Conservation (phyloP, 2,329 filamentous ascomycete genomes). For the Chalaropsis ovoidea region DNA sequence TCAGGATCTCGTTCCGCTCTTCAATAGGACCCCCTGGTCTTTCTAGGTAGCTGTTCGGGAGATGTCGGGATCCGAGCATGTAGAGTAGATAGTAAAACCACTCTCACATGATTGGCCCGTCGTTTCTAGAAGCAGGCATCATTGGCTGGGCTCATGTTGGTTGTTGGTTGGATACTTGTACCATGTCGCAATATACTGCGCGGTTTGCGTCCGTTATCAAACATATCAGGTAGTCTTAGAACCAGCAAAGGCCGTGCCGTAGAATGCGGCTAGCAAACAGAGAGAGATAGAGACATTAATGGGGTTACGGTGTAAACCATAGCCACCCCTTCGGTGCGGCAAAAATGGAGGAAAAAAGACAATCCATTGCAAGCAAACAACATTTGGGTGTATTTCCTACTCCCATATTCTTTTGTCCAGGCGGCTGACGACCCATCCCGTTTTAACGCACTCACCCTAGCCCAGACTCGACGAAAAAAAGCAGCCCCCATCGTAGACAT, state of each 20-base stretch:
- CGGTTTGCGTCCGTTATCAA: not conserved
- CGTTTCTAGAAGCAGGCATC: not conserved
- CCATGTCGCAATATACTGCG: not conserved
- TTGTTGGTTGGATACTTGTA: not conserved
- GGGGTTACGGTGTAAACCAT: not conserved
- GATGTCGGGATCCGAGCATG: not conserved
- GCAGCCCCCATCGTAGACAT: not conserved
- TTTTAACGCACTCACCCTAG: no score
- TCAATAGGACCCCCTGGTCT: not conserved
- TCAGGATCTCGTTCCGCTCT: not conserved
- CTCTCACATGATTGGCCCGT: not conserved
- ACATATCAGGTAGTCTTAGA: no score
- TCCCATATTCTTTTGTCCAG: no score
- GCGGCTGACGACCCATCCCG: no score
- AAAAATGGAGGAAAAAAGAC: not conserved
- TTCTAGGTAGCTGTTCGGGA: not conserved
- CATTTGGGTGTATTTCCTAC: not conserved
- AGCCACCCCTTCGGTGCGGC: not conserved
- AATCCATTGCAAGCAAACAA: not conserved
- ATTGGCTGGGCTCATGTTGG: not conserved
- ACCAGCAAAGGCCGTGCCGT: no score
- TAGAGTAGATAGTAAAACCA: not conserved
- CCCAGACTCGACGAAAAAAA: not conserved
- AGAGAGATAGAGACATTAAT: not conserved
- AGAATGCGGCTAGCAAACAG: no score